Percentiles rank a stretch among this genome's conserved stretches.
Evolutionary conservation across 805 yeast genomes (phyloP).

Genomic region (Pichia ethanolica): DNA sequence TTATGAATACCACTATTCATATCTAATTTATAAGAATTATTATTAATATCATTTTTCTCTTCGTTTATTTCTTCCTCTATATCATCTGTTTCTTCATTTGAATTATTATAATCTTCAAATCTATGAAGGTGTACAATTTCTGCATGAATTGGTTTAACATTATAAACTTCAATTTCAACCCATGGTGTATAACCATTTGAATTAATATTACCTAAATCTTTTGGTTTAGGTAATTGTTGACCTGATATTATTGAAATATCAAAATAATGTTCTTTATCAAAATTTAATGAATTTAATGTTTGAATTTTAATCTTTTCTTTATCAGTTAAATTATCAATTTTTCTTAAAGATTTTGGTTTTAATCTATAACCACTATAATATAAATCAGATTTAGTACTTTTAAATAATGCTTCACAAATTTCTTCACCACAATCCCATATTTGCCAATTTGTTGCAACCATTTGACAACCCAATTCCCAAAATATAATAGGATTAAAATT

Average conservation of each 20-base stretch:
- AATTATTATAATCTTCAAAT: background rate
- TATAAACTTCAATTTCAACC: conserved; percentile 53
- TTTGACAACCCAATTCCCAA: conserved; percentile 84
- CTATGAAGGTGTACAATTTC: conserved; percentile 1
- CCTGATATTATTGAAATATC: conserved; percentile 61
- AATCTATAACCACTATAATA: conserved; percentile 63
- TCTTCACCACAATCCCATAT: conserved; percentile 86
- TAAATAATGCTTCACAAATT: conserved; percentile 74
- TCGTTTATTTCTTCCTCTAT: background rate
- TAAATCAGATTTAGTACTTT: conserved; percentile 34
- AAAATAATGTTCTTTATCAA: conserved; percentile 15
- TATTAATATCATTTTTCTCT: background rate
- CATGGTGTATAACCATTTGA: conserved; percentile 45
- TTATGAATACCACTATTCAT: too few species aligned
- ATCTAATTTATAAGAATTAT: too few species aligned
- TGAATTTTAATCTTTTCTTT: background rate
- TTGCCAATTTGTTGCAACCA: conserved; percentile 98
- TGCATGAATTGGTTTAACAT: conserved; percentile 25
- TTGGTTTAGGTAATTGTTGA: conserved; percentile 74
- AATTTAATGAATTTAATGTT: conserved; percentile 6
- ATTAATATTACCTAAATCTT: conserved; percentile 24
- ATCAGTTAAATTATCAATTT: background rate
- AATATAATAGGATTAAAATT: conserved; percentile 73
- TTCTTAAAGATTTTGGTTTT: conserved; percentile 47
- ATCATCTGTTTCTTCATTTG: background rate